Evolutionary conservation across 345 rosid species (phyloP), one percentile per base, ranked within the genome.

Genomic region (Salix dunnii): DNA sequence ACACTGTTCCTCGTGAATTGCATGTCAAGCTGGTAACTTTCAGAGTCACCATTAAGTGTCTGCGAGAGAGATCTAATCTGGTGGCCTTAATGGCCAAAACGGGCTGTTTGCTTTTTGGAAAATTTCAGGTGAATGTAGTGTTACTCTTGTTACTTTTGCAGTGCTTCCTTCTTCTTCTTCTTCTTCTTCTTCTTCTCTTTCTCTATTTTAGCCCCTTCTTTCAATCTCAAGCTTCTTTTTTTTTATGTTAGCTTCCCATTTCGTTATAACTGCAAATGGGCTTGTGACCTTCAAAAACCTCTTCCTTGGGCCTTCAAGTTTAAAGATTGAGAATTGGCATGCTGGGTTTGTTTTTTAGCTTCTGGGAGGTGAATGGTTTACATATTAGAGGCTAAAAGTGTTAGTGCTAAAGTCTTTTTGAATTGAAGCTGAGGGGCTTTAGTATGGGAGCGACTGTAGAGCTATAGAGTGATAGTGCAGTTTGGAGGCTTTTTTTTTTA

Each of bases 11-110:
- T 69, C 74, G 66, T 77, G 84, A 79, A 67, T 36, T 83, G 75
- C 92, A 87, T 88, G 91, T 87, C 91, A 90, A 83, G 86, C 85
- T 85, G 82, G 85, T 83, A 79, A 84, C 83, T 81, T 78, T 25
- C 7, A 18, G 23, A 63, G 78, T 10, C 35, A 27, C 38, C 80
- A 72, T 28, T 31, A 17, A 35, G 71, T 66, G 75, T 72, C 55
- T 67, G 61, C 27, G 60, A 48, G 77, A 78, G 78, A 75, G 83
- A 85, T 80, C 85, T 74, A 85, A 82, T 80, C 76, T 73, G 67
- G 80, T 77, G 38, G 74, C 72, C 23, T 85, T 77, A 67, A 83
- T 81, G 84, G 79, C 72, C 79, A 35, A 40, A 82, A 84, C 87
- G 85, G 82, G 81, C 2, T 72, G 83, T 83, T 81, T 79, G 71